Evolutionary conservation across 2,329 filamentous ascomycete genomes (phyloP), one percentile per base, ranked within the genome.

Genomic region (Colletotrichum tropicale): DNA sequence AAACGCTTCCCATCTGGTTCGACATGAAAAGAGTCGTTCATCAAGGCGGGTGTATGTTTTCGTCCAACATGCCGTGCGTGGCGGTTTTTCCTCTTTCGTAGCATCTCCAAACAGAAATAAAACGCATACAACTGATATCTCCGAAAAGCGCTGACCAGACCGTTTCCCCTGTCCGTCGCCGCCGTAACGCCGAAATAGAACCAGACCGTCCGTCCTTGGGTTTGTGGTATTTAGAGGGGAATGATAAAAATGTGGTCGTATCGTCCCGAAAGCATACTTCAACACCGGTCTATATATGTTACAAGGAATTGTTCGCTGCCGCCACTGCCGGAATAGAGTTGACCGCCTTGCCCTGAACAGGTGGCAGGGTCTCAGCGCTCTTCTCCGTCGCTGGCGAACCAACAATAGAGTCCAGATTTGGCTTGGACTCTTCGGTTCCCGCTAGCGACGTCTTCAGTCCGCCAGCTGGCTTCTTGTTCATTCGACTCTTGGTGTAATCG

Each of bases 401-500:
- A 21, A 82, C 77, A 74, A 85, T 82, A 15, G 79, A 76, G 21
- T 81, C 81, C 24, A 86, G 82, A 3, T 82, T 75, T 7, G 80
- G 81, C 72, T 86, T 88, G 3, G 82, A 78, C 43, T 88, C 87
- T 58, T 89, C 87, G 12, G 81, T 73, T 18, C 64, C 69, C 3
- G 73, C 24, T 21, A 67, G 9, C 1, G 76, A 48, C 12, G 76
- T 72, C 71, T 77, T 78, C 28, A 74, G 55, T 3, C 34, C 58
- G 5, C 61, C 70, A 7, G 32, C 64, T 38, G 56, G 68, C 38
- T 70, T 74, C 80, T 91, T 92, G 79, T 89, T 90, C 84, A 89
- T 87, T 66, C 90, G 86, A 77, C 89, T 91, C 81, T 91, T 92
- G 10, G 87, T 90, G 79, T 94, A 94, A 80, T 93, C 92, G 79